Evolutionary conservation across 257 asterid genomes (phyloP).

Genomic region (Solanum stenotomum): DNA sequence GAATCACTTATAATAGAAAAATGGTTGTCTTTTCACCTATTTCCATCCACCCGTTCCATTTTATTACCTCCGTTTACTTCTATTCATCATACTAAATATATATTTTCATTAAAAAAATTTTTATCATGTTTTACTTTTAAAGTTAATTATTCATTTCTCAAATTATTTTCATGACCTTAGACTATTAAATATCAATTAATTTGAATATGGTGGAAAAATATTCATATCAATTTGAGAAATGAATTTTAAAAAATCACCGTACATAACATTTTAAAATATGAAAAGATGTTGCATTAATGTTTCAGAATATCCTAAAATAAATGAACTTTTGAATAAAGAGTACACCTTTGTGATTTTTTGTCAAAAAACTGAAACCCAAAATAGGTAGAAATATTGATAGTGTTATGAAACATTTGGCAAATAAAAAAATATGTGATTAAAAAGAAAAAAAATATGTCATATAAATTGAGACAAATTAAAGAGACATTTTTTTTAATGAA

Average conservation of each 20-base stretch:
- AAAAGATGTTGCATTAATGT: background rate
- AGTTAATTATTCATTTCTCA: too few relatives aligned
- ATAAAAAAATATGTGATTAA: background rate
- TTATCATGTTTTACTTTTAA: background rate
- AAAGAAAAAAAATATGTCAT: background rate
- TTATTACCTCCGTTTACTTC: background rate
- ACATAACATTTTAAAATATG: background rate
- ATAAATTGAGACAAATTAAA: too few relatives aligned
- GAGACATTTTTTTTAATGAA: background rate
- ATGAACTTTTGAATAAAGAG: background rate
- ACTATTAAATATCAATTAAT: background rate
- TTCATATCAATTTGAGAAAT: background rate
- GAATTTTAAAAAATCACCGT: too few relatives aligned
- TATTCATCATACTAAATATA: too few relatives aligned
- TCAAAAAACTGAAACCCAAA: background rate
- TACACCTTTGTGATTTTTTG: background rate
- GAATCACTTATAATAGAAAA: background rate
- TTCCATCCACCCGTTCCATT: background rate
- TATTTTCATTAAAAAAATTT: too few relatives aligned
- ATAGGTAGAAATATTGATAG: background rate
- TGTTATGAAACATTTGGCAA: too few relatives aligned
- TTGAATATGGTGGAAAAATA: background rate
- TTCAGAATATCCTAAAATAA: too few relatives aligned
- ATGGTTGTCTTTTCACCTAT: background rate
- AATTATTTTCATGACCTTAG: too few relatives aligned